Evolutionary conservation across 2,329 filamentous ascomycete species (phyloP).

Genomic region (Penicillium corylophilum): DNA sequence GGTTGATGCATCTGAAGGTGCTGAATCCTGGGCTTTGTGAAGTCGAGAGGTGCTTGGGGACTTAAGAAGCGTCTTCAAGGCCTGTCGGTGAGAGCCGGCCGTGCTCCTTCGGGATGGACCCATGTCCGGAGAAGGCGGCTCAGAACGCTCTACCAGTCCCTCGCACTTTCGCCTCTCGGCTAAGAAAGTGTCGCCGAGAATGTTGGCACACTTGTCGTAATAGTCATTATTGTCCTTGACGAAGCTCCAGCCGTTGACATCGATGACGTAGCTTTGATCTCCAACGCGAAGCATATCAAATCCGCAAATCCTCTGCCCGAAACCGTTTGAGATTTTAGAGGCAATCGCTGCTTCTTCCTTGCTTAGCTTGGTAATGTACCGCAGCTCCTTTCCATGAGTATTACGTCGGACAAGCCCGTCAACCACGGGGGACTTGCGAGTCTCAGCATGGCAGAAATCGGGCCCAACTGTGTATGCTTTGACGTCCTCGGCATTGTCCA

Average conservation of each 20-base stretch:
- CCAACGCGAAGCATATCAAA: constrained; percentile 89
- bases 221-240: constrained; percentile 99
- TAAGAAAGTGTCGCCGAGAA: constrained; percentile 84
- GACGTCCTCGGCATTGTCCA: constrained; percentile 96
- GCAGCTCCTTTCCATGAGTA: constrained; percentile 93
- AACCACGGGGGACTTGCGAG: constrained; percentile 93
- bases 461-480: constrained; percentile 97
- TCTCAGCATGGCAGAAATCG: constrained; percentile 93
- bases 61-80: constrained; percentile 61
- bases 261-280: constrained; percentile 93
- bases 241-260: constrained; percentile 99
- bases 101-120: constrained; percentile 38
- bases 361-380: constrained; percentile 85
- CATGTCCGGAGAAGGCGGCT: constrained; percentile 37
- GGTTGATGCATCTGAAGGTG: constrained; percentile 46
- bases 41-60: constrained; percentile 65
- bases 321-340: constrained; percentile 82
- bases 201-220: constrained; percentile 85
- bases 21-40: constrained; percentile 40
- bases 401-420: constrained; percentile 95
- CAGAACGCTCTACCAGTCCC: constrained; percentile 33
- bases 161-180: constrained; percentile 61
- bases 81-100: constrained; percentile 46
- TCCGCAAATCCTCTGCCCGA: constrained; percentile 92
- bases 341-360: constrained; percentile 82